Evolutionary conservation across 495 filamentous ascomycete genomes (phyloP), one percentile per base, ranked within the genome.

Genomic region (Neurospora tetrasperma): DNA sequence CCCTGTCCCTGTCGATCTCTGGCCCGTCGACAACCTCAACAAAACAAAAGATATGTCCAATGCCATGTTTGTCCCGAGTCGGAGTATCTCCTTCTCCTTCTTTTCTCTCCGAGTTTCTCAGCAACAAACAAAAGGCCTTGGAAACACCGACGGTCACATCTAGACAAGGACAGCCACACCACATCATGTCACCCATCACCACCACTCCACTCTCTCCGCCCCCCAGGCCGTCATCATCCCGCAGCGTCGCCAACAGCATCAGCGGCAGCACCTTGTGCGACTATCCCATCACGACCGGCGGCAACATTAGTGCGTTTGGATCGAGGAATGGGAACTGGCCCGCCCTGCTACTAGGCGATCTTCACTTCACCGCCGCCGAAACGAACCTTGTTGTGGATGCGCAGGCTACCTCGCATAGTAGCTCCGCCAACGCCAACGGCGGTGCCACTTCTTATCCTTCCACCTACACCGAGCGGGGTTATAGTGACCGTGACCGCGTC

Each of bases 1-100:
- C 54, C 54, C 54, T 66, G 54, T 66, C 54, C 54, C 54, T 66
- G 54, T 66, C 54, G 54, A 66, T 66, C 54, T 66, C 54, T 66
- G 35, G 35, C 27, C 27, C 54, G 27, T 31, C 31, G 54, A 54
- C 46, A 54, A 11, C 46, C 4, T 59, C 12, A 11, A 66, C 54
- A 66, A 38, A 20, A 66, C 54, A 66, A 38, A 38, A 18, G 54
- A 62, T 18, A 18, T 62, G 54, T 62, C 23, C 31, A 35, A 62
- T 14, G 5, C 31, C 31, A 62, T 35, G 23, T 62, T 62, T 62
- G 23, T 35, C 54, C 54, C 8, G 4, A 27, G 18, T 35, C 54
- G 54, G 54, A 66, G 54, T 66, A 66, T 66, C 27, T 66, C 35
- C 18, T 66, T 18, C 54, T 27, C 35, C 54, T 5, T 14, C 27